Percentiles rank a stretch among this genome's conserved stretches.
phyloP scores from a whole-genome alignment of 2,329 filamentous ascomycete genomes.

The Chrysosporium queenslandicum region DNA sequence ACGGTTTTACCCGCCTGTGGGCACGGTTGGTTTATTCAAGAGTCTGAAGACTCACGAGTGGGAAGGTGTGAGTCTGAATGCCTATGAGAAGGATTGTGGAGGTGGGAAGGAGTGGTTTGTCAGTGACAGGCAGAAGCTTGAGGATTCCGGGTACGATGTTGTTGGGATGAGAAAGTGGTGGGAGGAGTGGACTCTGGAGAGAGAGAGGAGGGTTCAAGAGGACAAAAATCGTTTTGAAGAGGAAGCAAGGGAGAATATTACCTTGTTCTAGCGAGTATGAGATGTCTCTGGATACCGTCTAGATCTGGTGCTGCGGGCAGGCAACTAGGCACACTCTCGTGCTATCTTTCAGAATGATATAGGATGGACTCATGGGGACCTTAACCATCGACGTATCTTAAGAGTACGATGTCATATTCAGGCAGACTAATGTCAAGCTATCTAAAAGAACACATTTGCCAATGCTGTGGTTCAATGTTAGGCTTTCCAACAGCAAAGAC shows the following conservation, averaged over 20 bases:
- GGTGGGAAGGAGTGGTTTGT: constrained; percentile 22
- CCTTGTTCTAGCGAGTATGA: neutral
- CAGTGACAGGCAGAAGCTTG: constrained; percentile 16
- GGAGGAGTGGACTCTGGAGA: constrained; percentile 12
- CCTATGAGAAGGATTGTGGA: constrained; percentile 22
- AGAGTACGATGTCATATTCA: neutral
- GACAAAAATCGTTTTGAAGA: neutral
- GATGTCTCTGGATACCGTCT: neutral
- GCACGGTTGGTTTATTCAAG: constrained; percentile 24
- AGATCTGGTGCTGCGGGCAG: neutral
- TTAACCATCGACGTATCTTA: too few relatives aligned
- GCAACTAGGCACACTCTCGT: neutral
- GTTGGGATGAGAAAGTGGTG: constrained; percentile 19
- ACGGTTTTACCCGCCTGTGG: constrained; percentile 21
- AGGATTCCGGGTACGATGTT: constrained; percentile 17
- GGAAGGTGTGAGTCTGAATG: constrained; percentile 24
- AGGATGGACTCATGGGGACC: too few relatives aligned
- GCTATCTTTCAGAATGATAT: too few relatives aligned
- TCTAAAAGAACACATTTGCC: too few relatives aligned
- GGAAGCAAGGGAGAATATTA: neutral
- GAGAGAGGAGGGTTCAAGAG: neutral
- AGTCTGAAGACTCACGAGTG: constrained; percentile 24
- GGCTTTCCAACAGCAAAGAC: neutral
- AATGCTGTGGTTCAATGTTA: too few relatives aligned
- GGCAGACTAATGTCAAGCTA: too few relatives aligned